Evolutionary conservation across 2,329 filamentous ascomycete species (phyloP), one percentile per base, ranked within the genome.

Genomic region (Fusarium pininemorale): DNA sequence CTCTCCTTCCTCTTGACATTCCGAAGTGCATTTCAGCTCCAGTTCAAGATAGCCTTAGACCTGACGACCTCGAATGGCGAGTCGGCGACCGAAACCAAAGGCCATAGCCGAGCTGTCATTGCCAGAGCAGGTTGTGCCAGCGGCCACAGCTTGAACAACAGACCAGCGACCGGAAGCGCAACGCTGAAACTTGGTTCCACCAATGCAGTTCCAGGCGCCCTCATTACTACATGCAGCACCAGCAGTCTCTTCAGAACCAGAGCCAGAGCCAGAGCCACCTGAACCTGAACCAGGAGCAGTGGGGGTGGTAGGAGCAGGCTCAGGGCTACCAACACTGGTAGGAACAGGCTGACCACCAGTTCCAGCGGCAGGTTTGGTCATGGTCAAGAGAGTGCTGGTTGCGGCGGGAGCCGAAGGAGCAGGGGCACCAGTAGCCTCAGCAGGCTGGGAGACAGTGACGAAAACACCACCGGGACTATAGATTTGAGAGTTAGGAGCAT

Each of bases 101-200:
- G 73, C 72, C 47, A 84, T 78, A 24, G 72, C 61, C 26, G 78
- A 72, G 26, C 64, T 67, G 41, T 76, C 67, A 58, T 79, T 81
- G 28, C 78, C 72, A 63, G 79, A 72, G 80, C 90, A 92, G 35
- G 81, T 81, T 20, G 87, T 90, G 42, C 90, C 90, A 3, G 83
- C 72, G 4, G 89, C 86, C 84, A 91, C 85, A 41, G 81, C 75
- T 66, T 87, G 83, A 44, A 83, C 70, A 11, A 75, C 77, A 24
- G 87, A 85, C 90, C 90, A 92, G 61, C 80, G 74, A 11, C 90
- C 90, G 20, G 84, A 87, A n/a, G 88, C 89, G 75, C 90, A 92
- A 63, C 89, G 89, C 81, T 91, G 90, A 84, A 90, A 92, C 56
- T 85, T 83, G 30, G 80, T 81, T 56, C 89, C 89, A 24, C 81